phyloP scores from a whole-genome alignment of 2,329 filamentous ascomycete species.

The Monilinia fructigena region DNA sequence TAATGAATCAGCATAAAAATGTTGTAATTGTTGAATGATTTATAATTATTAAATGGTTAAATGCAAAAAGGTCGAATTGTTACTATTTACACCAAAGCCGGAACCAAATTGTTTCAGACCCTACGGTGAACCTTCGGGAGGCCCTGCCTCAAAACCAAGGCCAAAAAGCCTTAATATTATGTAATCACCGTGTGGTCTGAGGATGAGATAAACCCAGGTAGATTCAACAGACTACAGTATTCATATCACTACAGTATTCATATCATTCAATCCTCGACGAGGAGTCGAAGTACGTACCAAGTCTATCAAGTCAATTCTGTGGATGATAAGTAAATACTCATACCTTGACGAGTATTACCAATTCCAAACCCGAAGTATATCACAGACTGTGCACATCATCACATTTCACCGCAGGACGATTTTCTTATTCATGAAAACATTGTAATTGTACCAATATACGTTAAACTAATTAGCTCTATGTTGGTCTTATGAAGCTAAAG shows the following conservation, averaged over 20 bases:
- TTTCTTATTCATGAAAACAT: not conserved
- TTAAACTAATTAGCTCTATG: constrained; percentile 10
- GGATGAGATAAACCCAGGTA: too few species aligned
- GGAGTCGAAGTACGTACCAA: not conserved
- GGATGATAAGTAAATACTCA: not conserved
- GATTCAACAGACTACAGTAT: not conserved
- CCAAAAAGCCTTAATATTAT: too few species aligned
- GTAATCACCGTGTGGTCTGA: too few species aligned
- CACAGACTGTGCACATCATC: not conserved
- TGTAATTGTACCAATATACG: not conserved
- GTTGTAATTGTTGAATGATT: too few species aligned
- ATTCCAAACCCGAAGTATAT: not conserved
- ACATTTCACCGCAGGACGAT: not conserved
- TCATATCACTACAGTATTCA: not conserved
- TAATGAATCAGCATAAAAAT: too few species aligned
- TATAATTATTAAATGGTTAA: too few species aligned
- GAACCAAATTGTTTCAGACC: too few species aligned
- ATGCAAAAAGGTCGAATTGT: too few species aligned
- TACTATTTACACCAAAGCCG: too few species aligned
- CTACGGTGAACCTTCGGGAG: too few species aligned
- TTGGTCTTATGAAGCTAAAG: not conserved
- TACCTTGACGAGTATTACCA: not conserved
- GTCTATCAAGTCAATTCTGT: not conserved
- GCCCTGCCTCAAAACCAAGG: too few species aligned
- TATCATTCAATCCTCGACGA: not conserved